Base-by-base conservation (phyloP, 768 basidiomycete species). In the Tephrocybe sp. region DNA sequence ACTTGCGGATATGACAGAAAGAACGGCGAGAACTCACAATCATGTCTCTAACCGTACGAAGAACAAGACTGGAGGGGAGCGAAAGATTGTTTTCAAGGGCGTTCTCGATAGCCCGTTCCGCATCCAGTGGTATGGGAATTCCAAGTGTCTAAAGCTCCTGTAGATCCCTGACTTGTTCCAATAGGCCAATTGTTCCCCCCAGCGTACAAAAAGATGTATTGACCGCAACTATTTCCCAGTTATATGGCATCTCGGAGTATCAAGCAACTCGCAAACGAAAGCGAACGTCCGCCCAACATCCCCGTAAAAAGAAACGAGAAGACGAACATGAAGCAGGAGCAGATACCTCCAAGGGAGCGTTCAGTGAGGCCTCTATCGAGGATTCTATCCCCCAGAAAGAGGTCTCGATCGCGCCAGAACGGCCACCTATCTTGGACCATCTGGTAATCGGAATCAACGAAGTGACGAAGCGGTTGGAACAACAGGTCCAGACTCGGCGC, bases 401-500 rank as follows among this genome's bases (percentile, higher is more conserved):
- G 13, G 34, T 24, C 18, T 44, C 26, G 30, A 40, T 16, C 15
- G 25, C 47, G 9, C 53, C 56, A 41, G 49, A 51, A 40, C 45
- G 39, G 9, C 82, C 82, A 2, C 31, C 55, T 3, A 62, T 84
- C 26, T 62, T 81, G 18, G 55, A 68, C 9, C 79, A 85, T 61
- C 51, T 86, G 27, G 63, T 72, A 9, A 60, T 84, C 39, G 92
- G 92, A n/a, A 85, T 93, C 52, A 94, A 93, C 59, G 72, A 82
- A 58, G 87, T 93, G 12, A 91, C 91, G 1, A 85, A 80, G 63
- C 71, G 73, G 24, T 73, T 95, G 11, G 92, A 95, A 64, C 55
- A 40, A 1, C 82, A 87, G 57, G 69, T 79, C 13, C 66, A 63
- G 15, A 51, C 53, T 42, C 57, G 61, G 47, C 71, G 63, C 52